Base-by-base conservation (phyloP, 805 yeast genomes). In the Vanderwaltozyma yarrowii region DNA sequence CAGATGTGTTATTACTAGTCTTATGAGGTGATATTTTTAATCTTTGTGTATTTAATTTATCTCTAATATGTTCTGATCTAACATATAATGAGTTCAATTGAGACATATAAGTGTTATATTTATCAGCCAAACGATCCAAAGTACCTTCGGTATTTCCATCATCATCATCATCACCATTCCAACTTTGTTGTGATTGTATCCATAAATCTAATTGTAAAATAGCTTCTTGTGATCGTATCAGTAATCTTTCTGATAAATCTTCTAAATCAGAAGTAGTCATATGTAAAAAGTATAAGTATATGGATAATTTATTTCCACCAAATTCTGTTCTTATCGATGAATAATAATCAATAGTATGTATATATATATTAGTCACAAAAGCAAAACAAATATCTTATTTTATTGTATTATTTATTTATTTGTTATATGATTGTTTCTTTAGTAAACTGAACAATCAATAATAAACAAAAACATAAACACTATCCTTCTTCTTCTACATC, bases 201-300 rank as follows among this genome's bases (percentile, higher is more conserved):
- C 60, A 54, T 15, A 45, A 33, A 33, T 56, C 62, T 26, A 57
- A 38, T 33, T 51, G 61, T 30, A 45, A 32, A 4, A 57, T 45
- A 25, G 60, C 58, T 23, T 56, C 60, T 35, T 55, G 55, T 1
- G 61, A 54, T 25, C 56, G 47, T 8, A 37, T 40, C 26, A 58
- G 37, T 29, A 56, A 40, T 13, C 45, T 46, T 40, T 51, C 52
- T 9, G 60, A 47, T 3, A 56, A 43, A n/a, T 51, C 50, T 16
- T 45, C 49, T 32, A 54, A 33, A 24, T 9, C 15, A 3, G 30
- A 16, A 35, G 10, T 24, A 6, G 25, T 8, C 30, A 28, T 28
- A 17, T 5, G 5, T 14, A 28, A 26, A 7, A 9, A n/a, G n/a
- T n/a, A n/a, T n/a, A n/a, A n/a, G n/a, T n/a, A n/a, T n/a, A n/a